phyloP scores from a whole-genome alignment of 768 basidiomycete genomes.

The Galerina sulciceps region DNA sequence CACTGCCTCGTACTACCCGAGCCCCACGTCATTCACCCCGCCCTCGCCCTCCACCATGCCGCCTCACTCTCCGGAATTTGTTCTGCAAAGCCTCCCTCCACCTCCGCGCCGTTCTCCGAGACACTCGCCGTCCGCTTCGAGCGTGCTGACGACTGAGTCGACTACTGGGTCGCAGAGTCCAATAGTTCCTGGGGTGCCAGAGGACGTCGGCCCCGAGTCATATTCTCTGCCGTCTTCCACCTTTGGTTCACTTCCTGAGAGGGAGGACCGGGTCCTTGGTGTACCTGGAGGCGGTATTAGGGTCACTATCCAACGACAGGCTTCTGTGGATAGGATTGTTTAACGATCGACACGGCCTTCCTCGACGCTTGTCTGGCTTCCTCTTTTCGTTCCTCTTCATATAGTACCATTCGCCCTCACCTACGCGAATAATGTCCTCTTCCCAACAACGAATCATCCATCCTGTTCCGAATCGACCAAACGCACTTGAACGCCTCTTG shows the following conservation, averaged over 20 bases:
- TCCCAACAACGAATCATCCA: no score
- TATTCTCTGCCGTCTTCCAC: neutral
- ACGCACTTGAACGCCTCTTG: no score
- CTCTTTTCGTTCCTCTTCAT: no score
- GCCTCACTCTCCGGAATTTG: neutral
- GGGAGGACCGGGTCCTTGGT: neutral
- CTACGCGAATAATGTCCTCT: no score
- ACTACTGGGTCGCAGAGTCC: neutral
- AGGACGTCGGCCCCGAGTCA: neutral
- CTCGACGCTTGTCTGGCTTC: no score
- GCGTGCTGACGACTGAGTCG: neutral
- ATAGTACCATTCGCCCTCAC: no score
- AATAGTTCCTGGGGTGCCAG: neutral
- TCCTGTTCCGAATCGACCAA: no score
- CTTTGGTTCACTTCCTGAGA: neutral
- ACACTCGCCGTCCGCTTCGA: neutral
- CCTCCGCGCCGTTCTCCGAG: conserved; percentile 1
- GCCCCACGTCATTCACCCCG: neutral
- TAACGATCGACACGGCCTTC: neutral
- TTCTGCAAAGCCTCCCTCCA: neutral
- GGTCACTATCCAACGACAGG: conserved; percentile 2
- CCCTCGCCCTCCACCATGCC: neutral
- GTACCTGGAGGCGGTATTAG: conserved; percentile 2
- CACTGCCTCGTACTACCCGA: conserved; percentile 17
- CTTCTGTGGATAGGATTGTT: neutral